Evolutionary conservation across 441 rosid genomes (phyloP).

Genomic region (Corymbia citriodora): DNA sequence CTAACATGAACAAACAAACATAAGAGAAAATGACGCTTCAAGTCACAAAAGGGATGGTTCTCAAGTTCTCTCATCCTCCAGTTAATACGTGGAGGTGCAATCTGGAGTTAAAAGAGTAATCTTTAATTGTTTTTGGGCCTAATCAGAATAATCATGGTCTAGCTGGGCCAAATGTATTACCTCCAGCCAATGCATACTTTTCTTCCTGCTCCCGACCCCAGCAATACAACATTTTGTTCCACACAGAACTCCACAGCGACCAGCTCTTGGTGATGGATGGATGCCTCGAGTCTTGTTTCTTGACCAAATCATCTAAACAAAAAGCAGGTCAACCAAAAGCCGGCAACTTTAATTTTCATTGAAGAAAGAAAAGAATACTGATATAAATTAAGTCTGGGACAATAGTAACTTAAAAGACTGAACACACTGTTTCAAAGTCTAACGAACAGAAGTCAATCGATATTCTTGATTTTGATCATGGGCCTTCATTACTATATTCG

Average conservation of each 20-base stretch:
- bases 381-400: not conserved
- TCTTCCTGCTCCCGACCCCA: conserved; percentile 97
- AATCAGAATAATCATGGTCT: not conserved
- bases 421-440: conserved; percentile 31
- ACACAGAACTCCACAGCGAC: conserved; percentile 85
- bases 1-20: not conserved
- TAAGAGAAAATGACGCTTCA: not conserved
- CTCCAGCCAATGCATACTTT: conserved; percentile 43
- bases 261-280: conserved; percentile 93
- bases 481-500: not conserved
- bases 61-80: not conserved
- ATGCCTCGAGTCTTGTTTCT: conserved; percentile 79
- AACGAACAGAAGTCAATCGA: too few species aligned
- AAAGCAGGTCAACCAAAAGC: not conserved
- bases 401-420: not conserved
- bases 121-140: not conserved
- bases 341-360: not conserved
- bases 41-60: not conserved
- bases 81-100: not conserved
- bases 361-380: not conserved
- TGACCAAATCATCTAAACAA: conserved; percentile 90
- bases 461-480: not conserved
- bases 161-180: not conserved
- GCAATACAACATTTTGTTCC: conserved; percentile 95
- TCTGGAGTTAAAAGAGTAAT: not conserved